These are phyloP conservation scores for Tubosaeta sp. DNA, from an alignment of 768 basidiomycete genomes.

Conservation along the genomic window DNA sequence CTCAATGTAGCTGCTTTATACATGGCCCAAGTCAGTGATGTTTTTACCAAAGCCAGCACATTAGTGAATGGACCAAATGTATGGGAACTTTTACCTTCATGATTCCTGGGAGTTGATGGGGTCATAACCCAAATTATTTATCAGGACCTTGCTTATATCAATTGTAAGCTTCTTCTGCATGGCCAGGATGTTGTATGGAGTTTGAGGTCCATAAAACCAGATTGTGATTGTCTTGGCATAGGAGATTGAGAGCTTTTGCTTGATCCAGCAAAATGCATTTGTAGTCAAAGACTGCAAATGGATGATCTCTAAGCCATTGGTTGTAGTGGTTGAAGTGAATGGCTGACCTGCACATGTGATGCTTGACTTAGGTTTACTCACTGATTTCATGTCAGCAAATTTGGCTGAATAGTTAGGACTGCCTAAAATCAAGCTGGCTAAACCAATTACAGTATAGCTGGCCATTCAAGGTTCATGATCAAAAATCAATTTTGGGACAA, in stretches of 20 bases:
- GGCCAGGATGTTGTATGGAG: neutral
- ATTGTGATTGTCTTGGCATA: no score
- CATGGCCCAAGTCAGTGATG: neutral
- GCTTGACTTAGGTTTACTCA: constrained; percentile 24
- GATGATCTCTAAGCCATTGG: constrained; percentile 8
- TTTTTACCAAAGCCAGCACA: no score
- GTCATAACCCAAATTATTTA: neutral
- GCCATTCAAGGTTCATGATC: constrained; percentile 29
- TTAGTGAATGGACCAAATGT: neutral
- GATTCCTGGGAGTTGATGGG: neutral
- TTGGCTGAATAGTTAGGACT: constrained; percentile 28
- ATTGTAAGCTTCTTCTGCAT: neutral
- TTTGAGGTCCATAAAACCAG: no score
- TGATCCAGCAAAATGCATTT: neutral
- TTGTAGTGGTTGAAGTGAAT: no score
- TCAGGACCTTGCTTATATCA: neutral
- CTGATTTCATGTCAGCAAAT: constrained; percentile 30
- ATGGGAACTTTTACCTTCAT: neutral
- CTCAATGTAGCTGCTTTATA: neutral
- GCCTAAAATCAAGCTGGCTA: constrained; percentile 7
- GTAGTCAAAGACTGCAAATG: neutral
- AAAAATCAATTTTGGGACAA: constrained; percentile 18
- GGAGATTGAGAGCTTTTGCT: neutral
- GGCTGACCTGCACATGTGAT: constrained; percentile 14
- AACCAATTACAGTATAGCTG: constrained; percentile 27